phyloP scores from a whole-genome alignment of 2,329 filamentous ascomycete genomes.

The Cercospora sesami region DNA sequence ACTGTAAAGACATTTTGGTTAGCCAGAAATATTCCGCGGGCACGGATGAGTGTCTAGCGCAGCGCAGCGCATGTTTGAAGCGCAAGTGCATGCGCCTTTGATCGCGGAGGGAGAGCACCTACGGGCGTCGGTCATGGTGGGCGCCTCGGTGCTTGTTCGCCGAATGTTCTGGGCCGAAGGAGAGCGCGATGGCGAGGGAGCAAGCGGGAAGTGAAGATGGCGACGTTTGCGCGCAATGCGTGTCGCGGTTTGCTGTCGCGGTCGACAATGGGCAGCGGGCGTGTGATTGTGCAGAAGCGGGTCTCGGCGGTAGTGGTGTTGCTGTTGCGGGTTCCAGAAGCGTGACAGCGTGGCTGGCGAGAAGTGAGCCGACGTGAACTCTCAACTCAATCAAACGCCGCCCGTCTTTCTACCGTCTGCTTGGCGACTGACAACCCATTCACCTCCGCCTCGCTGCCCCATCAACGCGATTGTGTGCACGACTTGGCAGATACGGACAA shows the following conservation, averaged over 20 bases:
- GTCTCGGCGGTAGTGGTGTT: neutral
- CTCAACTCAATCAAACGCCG: neutral
- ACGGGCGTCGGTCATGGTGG: constrained; percentile 14
- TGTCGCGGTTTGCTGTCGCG: neutral
- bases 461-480: neutral
- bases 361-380: neutral
- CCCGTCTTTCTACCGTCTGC: neutral
- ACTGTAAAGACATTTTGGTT: constrained; percentile 25
- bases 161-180: constrained; percentile 2
- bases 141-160: constrained; percentile 3
- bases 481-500: neutral
- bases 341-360: constrained; percentile 4
- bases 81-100: neutral
- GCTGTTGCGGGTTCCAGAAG: constrained; percentile 1
- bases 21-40: neutral
- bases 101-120: constrained; percentile 4
- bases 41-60: neutral
- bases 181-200: neutral
- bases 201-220: neutral
- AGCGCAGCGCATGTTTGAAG: neutral
- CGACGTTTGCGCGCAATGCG: neutral
- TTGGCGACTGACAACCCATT: neutral
- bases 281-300: neutral
- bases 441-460: neutral
- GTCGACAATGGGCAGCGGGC: neutral